Conservation (phyloP, 495 filamentous ascomycete genomes). For the Pyronema omphalodes region DNA sequence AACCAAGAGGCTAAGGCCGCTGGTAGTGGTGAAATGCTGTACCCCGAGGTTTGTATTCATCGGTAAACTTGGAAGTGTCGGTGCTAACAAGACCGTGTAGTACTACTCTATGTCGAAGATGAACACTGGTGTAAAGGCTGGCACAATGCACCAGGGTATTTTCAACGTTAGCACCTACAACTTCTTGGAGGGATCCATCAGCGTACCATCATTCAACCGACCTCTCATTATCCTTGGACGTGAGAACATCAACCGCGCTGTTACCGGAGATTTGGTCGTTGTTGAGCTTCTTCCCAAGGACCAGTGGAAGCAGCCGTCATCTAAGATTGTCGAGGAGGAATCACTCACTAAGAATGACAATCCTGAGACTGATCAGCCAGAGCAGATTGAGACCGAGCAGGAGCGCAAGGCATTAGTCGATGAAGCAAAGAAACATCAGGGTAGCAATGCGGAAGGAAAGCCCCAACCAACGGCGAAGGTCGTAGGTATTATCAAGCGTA, state of each 20-base stretch:
- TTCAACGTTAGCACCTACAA: conserved; percentile 97
- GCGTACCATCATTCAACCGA: conserved; percentile 76
- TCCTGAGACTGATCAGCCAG: conserved; percentile 50
- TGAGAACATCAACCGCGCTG: conserved; percentile 87
- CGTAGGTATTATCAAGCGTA: conserved; percentile 80
- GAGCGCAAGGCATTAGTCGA: conserved; percentile 75
- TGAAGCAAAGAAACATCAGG: conserved; percentile 72
- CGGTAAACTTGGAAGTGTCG: background rate
- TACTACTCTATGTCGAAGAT: conserved; percentile 83
- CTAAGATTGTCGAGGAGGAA: conserved; percentile 90
- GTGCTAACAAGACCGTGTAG: conserved; percentile 25
- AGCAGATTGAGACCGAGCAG: conserved; percentile 60
- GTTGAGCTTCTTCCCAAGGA: conserved; percentile 81
- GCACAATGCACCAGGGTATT: conserved; percentile 74
- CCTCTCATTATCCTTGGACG: conserved; percentile 75
- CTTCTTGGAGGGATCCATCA: conserved; percentile 80
- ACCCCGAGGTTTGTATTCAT: conserved; percentile 31
- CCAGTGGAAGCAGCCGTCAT: conserved; percentile 90
- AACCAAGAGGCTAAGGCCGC: conserved; percentile 41
- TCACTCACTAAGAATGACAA: conserved; percentile 84
- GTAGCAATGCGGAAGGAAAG: conserved; percentile 53
- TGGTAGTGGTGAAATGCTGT: conserved; percentile 49
- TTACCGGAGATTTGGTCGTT: conserved; percentile 79
- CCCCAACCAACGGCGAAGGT: conserved; percentile 84
- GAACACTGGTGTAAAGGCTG: conserved; percentile 75